Evolutionary conservation across 2,329 filamentous ascomycete genomes (phyloP).

Genomic region (Neonectria coccinea): DNA sequence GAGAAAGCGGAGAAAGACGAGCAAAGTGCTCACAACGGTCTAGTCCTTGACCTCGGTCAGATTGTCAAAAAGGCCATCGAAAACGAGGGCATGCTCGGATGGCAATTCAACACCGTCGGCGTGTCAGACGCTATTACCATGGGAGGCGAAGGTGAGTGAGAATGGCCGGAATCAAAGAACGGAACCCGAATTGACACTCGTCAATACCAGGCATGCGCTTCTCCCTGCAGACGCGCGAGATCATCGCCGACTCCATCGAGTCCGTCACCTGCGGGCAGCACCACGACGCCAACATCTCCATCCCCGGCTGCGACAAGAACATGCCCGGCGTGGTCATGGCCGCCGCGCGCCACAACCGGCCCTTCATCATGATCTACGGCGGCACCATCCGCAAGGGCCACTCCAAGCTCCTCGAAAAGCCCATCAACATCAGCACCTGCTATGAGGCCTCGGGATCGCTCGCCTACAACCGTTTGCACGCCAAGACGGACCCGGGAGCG

Average conservation of each 20-base stretch:
- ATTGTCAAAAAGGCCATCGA: conserved; percentile 85
- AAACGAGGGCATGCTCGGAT: conserved; percentile 88
- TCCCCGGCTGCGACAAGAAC: conserved; percentile 97
- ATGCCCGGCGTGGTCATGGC: conserved; percentile 96
- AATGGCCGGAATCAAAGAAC: background rate
- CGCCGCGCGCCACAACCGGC: conserved; percentile 89
- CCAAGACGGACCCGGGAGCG: conserved; percentile 70
- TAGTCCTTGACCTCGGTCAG: conserved; percentile 86
- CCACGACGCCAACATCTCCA: conserved; percentile 92
- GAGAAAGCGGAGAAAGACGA: conserved; percentile 3
- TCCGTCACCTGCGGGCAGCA: conserved; percentile 92
- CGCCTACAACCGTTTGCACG: conserved; percentile 80
- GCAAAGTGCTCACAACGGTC: conserved; percentile 40
- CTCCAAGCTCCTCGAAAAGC: conserved; percentile 78
- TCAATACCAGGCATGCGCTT: conserved; percentile 82
- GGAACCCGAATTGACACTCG: conserved; percentile 12
- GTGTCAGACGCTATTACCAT: conserved; percentile 94
- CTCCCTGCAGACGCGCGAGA: conserved; percentile 88
- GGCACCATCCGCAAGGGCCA: conserved; percentile 92
- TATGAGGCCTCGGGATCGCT: conserved; percentile 90
- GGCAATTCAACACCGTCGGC: conserved; percentile 94
- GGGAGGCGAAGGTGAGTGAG: conserved; percentile 81
- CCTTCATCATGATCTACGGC: conserved; percentile 95
- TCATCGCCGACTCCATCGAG: conserved; percentile 95
- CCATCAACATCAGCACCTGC: conserved; percentile 89